Base-by-base conservation (phyloP, 768 basidiomycete genomes). In the Royoungia palumana region DNA sequence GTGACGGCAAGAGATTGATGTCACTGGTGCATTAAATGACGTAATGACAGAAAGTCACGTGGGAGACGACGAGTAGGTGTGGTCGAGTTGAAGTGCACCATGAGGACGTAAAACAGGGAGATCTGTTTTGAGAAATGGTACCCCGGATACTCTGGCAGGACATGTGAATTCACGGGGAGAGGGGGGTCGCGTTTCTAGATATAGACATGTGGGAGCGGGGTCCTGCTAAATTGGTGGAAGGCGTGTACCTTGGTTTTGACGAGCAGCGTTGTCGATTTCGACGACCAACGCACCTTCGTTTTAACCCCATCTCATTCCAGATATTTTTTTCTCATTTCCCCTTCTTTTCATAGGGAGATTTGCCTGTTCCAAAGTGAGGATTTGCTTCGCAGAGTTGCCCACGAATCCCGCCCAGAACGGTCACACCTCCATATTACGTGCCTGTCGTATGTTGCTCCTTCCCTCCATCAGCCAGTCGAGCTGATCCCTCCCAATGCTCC, bases 401-500 rank as follows among this genome's bases (percentile, higher is more conserved):
- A 28, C 28, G 28, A 28, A 28, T 28, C 37, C 47, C 48, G 44
- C 44, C 21, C 36, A 49, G 44, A 49, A 46, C 48, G 44, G 48
- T 28, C 28, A 28, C 28, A 12, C 28, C 10, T 9, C 14, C 14
- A 32, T 32, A 32, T 32, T 32, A 32, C 32, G 32, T 32, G 14
- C 32, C 43, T 44, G 19, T 35, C 42, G 48, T 49, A 38, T 37
- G 48, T 44, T 16, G n/a, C 16, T 30, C 42, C 21, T 19, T 21
- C 25, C 28, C 5, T 13, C n/a, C 17, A n/a, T 30, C 12, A 30
- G 17, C n/a, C 61, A 58, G 49, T 60, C 66, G 72, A 22, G 64
- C 72, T 30, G 54, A 65, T 13, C 53, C 63, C 54, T 68, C 58
- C 55, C 49, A 70, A 64, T 53, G 64, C 58, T 54, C 68, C 70